Conservation (phyloP, 192 early-diverging fungal species). For the Kappamyces sp. region DNA sequence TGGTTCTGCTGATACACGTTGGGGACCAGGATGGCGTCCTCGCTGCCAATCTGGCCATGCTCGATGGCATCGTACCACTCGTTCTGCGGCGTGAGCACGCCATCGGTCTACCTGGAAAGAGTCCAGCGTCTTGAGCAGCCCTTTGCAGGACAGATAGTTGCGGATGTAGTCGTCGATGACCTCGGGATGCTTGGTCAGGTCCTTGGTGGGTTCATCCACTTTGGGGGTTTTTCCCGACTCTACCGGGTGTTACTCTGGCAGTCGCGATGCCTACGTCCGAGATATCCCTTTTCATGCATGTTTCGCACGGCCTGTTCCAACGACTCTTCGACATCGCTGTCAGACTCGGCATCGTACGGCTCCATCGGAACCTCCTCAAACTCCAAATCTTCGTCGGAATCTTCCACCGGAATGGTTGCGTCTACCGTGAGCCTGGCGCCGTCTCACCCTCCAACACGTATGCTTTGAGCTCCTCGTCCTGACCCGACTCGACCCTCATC, state of each 20-base stretch:
- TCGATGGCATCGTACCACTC: constrained; percentile 56
- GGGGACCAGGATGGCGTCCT: constrained; percentile 44
- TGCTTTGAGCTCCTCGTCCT: constrained; percentile 5
- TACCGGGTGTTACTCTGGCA: constrained; percentile 19
- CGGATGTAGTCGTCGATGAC: constrained; percentile 56
- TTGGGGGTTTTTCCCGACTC: constrained; percentile 16
- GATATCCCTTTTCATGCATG: constrained; percentile 36
- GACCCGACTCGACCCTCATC: constrained; percentile 2
- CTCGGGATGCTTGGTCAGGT: constrained; percentile 42
- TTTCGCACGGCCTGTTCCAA: constrained; percentile 42
- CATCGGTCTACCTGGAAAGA: constrained; percentile 41
- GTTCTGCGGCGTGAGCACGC: constrained; percentile 26
- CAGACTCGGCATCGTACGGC: constrained; percentile 39
- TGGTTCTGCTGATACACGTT: constrained; percentile 53
- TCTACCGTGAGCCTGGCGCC: background rate
- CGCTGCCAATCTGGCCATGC: constrained; percentile 33
- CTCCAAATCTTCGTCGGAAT: constrained; percentile 32
- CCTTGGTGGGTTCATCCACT: constrained; percentile 22
- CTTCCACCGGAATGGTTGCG: constrained; percentile 7
- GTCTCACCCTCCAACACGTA: constrained; percentile 15
- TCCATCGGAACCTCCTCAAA: constrained; percentile 37
- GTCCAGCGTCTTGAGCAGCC: constrained; percentile 44
- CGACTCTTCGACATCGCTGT: constrained; percentile 40
- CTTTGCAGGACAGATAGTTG: constrained; percentile 48
- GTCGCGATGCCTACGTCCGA: constrained; percentile 22